Evolutionary conservation across 1,139 yeast genomes (phyloP), one percentile per base, ranked within the genome.

Genomic region (Kodamaea arcana): DNA sequence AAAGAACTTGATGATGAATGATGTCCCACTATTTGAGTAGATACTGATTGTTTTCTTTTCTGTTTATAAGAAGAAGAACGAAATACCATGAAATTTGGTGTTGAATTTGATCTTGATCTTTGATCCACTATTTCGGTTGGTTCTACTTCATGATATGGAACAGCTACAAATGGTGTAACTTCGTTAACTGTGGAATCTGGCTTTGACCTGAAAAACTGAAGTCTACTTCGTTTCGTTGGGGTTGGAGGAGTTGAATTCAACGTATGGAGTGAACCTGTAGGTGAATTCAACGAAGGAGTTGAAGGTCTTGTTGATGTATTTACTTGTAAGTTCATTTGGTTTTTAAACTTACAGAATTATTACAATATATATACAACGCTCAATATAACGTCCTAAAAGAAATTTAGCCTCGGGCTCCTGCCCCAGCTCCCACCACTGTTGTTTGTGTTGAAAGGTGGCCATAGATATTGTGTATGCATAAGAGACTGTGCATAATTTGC

Each of bases 81-180:
- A 27, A 37, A 37, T 8, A 37, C 29, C 17, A 24, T 36, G 36
- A 31, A 36, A 24, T 24, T 35, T 18, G 42, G 39, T 18, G 29
- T 17, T 14, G 42, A 39, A 21, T 32, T 36, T 18, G 42, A 36
- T 13, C 42, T 25, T 6, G 33, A 15, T 9, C 41, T 30, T 15
- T 29, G 13, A 15, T 36, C 33, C 4, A 29, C 6, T 21, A 21
- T n/a, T 17, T 30, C 18, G 14, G 15, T 28, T 11, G 25, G 14
- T 5, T 23, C 25, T 2, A 31, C 32, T n/a, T 37, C 41, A 17
- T 35, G 21, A 27, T 37, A 37, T 18, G 41, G 29, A 15, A 37
- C 32, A 3, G 35, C 24, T 3, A 29, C 24, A 22, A 37, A 37
- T 16, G 17, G 25, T 7, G 10, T 27, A 29, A 11, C 23, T 16